phyloP scores from a whole-genome alignment of 129 eudicot species.

The Artemisia tridentata region DNA sequence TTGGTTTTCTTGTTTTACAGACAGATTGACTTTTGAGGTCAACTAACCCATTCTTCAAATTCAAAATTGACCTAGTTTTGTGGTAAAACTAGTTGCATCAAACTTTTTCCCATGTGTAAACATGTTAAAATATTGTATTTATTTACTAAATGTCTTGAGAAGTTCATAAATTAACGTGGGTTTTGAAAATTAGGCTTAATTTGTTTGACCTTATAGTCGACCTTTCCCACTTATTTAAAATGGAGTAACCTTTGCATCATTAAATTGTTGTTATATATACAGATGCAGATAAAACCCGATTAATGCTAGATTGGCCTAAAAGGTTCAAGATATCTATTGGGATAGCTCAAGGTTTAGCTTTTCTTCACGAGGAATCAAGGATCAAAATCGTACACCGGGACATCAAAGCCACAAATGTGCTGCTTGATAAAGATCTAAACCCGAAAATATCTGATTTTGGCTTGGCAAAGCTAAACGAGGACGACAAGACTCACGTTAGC shows the following conservation, averaged over 20 bases:
- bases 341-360: conserved; percentile 76
- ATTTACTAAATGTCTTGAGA: background rate
- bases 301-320: conserved; percentile 69
- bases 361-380: conserved; percentile 84
- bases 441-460: conserved; percentile 94
- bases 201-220: conserved; percentile 11
- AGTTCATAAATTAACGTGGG: background rate
- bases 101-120: background rate
- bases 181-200: background rate
- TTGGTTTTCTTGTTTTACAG: background rate
- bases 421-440: conserved; percentile 62
- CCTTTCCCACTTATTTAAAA: background rate
- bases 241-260: background rate
- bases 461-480: conserved; percentile 70
- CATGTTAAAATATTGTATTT: background rate
- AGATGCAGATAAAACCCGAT: conserved; percentile 39
- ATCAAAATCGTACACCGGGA: conserved; percentile 80
- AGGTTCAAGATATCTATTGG: conserved; percentile 75
- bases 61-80: background rate
- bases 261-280: background rate
- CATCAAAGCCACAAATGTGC: conserved; percentile 81
- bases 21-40: conserved; percentile 16
- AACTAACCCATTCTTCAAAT: background rate
- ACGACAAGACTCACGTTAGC: conserved; percentile 72
- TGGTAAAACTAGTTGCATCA: background rate